Conservation (phyloP, 1,139 yeast species). For the Starmera stellimalicola region DNA sequence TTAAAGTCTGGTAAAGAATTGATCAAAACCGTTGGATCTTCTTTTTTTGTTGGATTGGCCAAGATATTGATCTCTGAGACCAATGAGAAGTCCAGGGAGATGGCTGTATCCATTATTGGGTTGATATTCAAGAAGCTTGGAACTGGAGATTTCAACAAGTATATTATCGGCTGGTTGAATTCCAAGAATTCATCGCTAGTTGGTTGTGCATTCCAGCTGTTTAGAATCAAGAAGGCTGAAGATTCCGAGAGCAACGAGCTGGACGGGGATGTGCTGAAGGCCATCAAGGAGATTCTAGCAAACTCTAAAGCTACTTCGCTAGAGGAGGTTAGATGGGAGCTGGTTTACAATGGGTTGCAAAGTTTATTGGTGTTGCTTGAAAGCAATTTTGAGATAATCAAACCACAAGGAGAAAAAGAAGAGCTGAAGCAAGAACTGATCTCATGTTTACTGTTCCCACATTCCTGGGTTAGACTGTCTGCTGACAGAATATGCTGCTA, state of each 20-base stretch:
- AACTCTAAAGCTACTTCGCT: slow-evolving; percentile 27
- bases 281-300: slow-evolving; percentile 31
- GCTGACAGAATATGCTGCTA: slow-evolving; percentile 54
- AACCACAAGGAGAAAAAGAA: slow-evolving; percentile 18
- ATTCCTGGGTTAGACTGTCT: slow-evolving; percentile 79
- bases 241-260: slow-evolving; percentile 35
- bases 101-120: slow-evolving; percentile 60
- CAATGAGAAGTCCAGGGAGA: slow-evolving; percentile 73
- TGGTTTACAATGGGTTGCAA: slow-evolving; percentile 56
- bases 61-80: slow-evolving; percentile 75
- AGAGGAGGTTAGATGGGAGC: slow-evolving; percentile 56
- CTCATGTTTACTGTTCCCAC: slow-evolving; percentile 67
- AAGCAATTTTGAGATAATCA: slow-evolving; percentile 2
- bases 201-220: slow-evolving; percentile 71
- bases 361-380: slow-evolving; percentile 33
- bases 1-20: slow-evolving; percentile 57
- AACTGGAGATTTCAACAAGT: slow-evolving; percentile 43
- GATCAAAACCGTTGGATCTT: slow-evolving; percentile 51
- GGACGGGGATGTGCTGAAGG: slow-evolving; percentile 31
- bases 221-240: slow-evolving; percentile 50
- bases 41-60: slow-evolving; percentile 78
- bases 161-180: slow-evolving; percentile 59
- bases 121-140: slow-evolving; percentile 47
- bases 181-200: slow-evolving; percentile 43
- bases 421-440: slow-evolving; percentile 36